Percentiles rank a stretch among this genome's conserved stretches.
phyloP scores from a whole-genome alignment of 306 rosid genomes.

The Prunus davidiana region DNA sequence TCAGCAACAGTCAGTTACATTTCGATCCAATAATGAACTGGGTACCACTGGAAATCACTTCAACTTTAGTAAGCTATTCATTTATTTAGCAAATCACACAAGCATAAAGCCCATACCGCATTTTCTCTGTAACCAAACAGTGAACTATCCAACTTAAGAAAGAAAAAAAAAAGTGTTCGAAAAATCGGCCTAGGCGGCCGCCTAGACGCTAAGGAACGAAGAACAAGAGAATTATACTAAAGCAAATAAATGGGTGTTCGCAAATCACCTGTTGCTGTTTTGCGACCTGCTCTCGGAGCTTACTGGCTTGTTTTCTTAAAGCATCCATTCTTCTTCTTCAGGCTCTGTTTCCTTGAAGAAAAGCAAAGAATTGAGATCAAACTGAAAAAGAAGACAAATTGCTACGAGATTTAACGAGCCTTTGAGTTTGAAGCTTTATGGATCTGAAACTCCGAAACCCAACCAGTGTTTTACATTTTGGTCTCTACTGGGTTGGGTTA shows the following conservation, averaged over 20 bases:
- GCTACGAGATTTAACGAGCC: not conserved
- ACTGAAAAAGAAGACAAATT: not conserved
- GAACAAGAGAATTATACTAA: not conserved
- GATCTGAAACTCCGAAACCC: constrained; percentile 1
- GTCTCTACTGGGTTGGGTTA: constrained; percentile 5
- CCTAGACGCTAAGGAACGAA: not conserved
- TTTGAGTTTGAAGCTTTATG: not conserved
- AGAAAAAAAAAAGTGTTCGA: not conserved
- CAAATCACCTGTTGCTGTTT: constrained; percentile 75
- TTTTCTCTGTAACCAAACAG: constrained; percentile 13
- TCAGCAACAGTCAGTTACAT: not conserved
- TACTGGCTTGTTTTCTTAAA: constrained; percentile 80
- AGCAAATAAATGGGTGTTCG: not conserved
- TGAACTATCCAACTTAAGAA: not conserved
- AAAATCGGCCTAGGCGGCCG: too few species aligned
- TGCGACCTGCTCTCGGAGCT: constrained; percentile 87
- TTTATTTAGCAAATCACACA: not conserved
- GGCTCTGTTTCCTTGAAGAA: not conserved
- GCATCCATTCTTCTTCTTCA: constrained; percentile 61
- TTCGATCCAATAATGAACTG: not conserved
- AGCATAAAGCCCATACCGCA: not conserved
- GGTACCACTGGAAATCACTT: not conserved
- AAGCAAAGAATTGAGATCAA: not conserved
- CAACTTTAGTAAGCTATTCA: not conserved
- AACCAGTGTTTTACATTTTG: not conserved